A percentile compares a stretch with the other conserved stretches of the same genome.
Evolutionary conservation across 257 asterid genomes (phyloP).

Genomic region (Fraxinus cuspidata): DNA sequence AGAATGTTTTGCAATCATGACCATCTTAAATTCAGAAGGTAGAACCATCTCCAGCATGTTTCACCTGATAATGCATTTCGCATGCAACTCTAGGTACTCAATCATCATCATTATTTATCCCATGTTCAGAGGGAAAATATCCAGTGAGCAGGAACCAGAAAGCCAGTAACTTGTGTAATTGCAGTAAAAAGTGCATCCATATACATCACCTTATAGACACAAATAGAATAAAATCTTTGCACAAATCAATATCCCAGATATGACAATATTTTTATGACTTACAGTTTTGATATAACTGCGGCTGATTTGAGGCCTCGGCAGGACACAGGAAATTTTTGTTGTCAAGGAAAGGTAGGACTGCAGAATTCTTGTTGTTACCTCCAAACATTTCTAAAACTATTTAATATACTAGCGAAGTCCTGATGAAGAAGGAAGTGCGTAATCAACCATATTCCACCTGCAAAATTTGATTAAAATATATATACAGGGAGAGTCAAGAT

Average conservation of each 20-base stretch:
- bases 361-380: conserved; percentile 53
- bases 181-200: neutral
- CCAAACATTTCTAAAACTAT: conserved; percentile 48
- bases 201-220: neutral
- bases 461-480: neutral
- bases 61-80: neutral
- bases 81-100: neutral
- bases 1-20: neutral
- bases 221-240: neutral
- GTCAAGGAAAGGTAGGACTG: conserved; percentile 50
- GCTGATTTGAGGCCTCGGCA: conserved; percentile 60
- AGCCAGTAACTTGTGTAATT: neutral
- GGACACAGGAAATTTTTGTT: conserved; percentile 53
- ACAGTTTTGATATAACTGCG: conserved; percentile 67
- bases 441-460: conserved; percentile 23
- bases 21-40: neutral
- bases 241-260: neutral
- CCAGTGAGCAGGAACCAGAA: neutral
- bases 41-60: neutral
- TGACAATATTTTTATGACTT: conserved; percentile 32
- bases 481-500: neutral
- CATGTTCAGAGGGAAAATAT: neutral
- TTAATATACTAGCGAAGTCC: conserved; percentile 17
- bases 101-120: neutral
- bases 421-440: conserved; percentile 29